phyloP scores from a whole-genome alignment of 2,329 filamentous ascomycete genomes.

The Pyrenophora tritici-repentis region DNA sequence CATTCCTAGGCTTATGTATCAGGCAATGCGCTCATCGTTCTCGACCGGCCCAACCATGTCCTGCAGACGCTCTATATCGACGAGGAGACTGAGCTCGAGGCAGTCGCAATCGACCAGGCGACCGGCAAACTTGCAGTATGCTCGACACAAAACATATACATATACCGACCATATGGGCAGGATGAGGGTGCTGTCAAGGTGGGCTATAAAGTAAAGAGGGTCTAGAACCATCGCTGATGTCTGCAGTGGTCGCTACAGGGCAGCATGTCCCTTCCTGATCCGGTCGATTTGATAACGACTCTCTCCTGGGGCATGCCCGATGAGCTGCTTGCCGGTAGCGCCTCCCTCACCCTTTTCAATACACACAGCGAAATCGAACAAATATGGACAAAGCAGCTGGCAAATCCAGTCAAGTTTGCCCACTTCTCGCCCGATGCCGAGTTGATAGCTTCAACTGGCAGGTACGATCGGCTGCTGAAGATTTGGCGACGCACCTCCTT shows the following conservation, averaged over 20 bases:
- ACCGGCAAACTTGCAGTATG: slow-evolving; percentile 85
- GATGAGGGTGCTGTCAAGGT: slow-evolving; percentile 77
- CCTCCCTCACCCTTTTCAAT: slow-evolving; percentile 71
- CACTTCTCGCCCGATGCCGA: slow-evolving; percentile 84
- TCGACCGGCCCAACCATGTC: slow-evolving; percentile 73
- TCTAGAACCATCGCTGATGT: slow-evolving; percentile 29
- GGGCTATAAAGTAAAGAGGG: slow-evolving; percentile 19
- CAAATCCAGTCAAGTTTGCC: slow-evolving; percentile 74
- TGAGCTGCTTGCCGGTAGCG: slow-evolving; percentile 80
- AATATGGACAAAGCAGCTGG: slow-evolving; percentile 76
- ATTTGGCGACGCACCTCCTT: slow-evolving; percentile 90
- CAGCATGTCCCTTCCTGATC: slow-evolving; percentile 56
- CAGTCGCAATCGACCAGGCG: slow-evolving; percentile 78
- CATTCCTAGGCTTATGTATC: slow-evolving; percentile 77
- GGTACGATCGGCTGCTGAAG: slow-evolving; percentile 83
- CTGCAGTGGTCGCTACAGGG: slow-evolving; percentile 66
- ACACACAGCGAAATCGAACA: slow-evolving; percentile 57
- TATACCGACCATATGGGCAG: slow-evolving; percentile 77
- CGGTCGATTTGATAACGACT: slow-evolving; percentile 57
- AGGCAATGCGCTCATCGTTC: slow-evolving; percentile 83
- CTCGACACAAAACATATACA: slow-evolving; percentile 67
- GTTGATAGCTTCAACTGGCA: slow-evolving; percentile 80
- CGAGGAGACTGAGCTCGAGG: slow-evolving; percentile 69
- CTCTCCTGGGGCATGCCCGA: slow-evolving; percentile 88
- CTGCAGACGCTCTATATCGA: slow-evolving; percentile 92